phyloP scores from a whole-genome alignment of 805 yeast genomes.

The Saccharomycopsis malanga region DNA sequence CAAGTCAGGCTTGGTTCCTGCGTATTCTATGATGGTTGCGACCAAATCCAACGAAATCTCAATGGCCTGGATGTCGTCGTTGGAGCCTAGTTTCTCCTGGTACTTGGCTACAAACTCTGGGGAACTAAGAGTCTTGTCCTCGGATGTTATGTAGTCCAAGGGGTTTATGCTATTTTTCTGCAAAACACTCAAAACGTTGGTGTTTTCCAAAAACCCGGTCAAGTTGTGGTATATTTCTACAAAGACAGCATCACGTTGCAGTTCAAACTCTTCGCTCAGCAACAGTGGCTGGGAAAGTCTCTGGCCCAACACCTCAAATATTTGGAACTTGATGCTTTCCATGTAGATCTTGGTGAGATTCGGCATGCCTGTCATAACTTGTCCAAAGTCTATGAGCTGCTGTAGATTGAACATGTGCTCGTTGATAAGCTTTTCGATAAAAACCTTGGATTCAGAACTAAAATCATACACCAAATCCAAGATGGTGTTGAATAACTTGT shows the following conservation, averaged over 20 bases:
- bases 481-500: conserved; percentile 42
- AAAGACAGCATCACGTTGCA: conserved; percentile 22
- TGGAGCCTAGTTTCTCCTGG: conserved; percentile 38
- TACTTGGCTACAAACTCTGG: conserved; percentile 6
- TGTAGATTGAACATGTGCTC: conserved; percentile 19
- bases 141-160: neutral
- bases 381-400: conserved; percentile 23
- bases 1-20: conserved; percentile 31
- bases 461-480: conserved; percentile 55
- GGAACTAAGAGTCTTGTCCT: neutral
- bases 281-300: neutral
- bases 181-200: neutral
- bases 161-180: conserved; percentile 24
- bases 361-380: conserved; percentile 13
- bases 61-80: conserved; percentile 50
- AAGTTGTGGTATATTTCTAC: conserved; percentile 18
- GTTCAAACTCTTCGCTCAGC: conserved; percentile 2
- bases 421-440: conserved; percentile 32
- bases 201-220: conserved; percentile 8
- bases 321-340: conserved; percentile 38
- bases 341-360: conserved; percentile 33
- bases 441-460: conserved; percentile 50
- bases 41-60: conserved; percentile 71
- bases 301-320: conserved; percentile 28
- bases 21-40: conserved; percentile 62